Evolutionary conservation across 1,139 yeast genomes (phyloP), one percentile per base, ranked within the genome.

Genomic region (Yamadazyma sp.): DNA sequence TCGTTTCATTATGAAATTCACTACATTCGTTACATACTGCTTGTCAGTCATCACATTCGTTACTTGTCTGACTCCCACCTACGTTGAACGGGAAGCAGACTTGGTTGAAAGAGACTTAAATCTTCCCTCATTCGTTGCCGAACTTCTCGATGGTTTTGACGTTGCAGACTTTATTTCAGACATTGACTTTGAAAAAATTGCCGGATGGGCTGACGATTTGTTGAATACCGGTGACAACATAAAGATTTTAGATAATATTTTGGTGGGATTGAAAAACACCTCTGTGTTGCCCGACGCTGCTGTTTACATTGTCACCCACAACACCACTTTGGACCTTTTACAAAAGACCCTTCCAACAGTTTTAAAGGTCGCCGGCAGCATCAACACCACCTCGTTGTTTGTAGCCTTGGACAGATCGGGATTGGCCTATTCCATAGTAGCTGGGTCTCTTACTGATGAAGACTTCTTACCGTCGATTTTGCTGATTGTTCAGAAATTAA

Each of bases 321-420:
- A 61, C 44, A 38, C 23, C 26, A 62, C 66, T 14, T 52, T 55
- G 45, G 28, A 43, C 3, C 40, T 61, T 38, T 54, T 57, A 17
- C 44, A 47, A 16, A 44, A 43, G 9, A 40, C 54, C 8, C 47
- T 59, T 28, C 52, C 48, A 26, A 50, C 49, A 10, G 50, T 53
- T 7, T 48, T 61, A 34, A 40, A 37, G 11, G 33, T 50, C 35
- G 50, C 51, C 16, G 53, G 51, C 4, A 40, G 48, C 10, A 38
- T 56, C 38, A 60, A 64, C 45, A 43, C 61, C 29, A 63, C 68
- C 17, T 45, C 54, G n/a, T 48, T 64, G 22, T 62, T 61, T 44
- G 57, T 52, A 32, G 68, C 67, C 7, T 60, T 64, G 40, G 67
- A 63, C 42, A 47, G 57, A 41, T 62, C 69, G 14, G 62, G 62